phyloP scores from a whole-genome alignment of 306 rosid genomes.

The Prunus campanulata region DNA sequence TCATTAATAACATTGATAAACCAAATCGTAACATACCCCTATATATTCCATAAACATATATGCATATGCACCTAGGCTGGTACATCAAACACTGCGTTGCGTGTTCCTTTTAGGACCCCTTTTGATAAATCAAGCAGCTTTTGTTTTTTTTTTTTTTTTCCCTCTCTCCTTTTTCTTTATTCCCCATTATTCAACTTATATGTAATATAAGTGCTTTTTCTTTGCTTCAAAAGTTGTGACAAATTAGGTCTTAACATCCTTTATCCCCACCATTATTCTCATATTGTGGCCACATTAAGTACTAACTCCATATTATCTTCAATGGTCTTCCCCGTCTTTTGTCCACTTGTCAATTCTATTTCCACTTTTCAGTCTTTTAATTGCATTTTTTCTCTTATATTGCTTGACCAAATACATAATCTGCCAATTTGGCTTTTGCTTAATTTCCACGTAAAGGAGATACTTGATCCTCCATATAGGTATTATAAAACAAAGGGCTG shows the following conservation, averaged over 20 bases:
- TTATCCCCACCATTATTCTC: constrained; percentile 3
- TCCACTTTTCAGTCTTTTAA: constrained; percentile 3
- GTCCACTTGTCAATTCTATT: neutral
- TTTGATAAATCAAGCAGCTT: neutral
- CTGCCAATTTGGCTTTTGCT: constrained; percentile 12
- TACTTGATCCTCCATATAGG: neutral
- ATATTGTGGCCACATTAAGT: neutral
- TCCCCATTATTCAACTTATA: constrained; percentile 4
- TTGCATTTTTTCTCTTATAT: neutral
- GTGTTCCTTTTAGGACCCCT: neutral
- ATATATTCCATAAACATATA: too few relatives aligned
- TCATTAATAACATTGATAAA: too few relatives aligned
- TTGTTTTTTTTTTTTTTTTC: neutral
- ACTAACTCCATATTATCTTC: neutral
- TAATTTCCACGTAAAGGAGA: constrained; percentile 30
- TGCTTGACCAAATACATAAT: constrained; percentile 11
- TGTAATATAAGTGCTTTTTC: neutral
- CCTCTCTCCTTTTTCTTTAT: neutral
- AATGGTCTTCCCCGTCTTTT: neutral
- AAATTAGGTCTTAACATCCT: constrained; percentile 12
- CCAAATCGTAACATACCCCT: too few relatives aligned
- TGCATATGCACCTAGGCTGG: neutral
- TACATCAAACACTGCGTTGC: neutral
- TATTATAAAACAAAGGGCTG: neutral
- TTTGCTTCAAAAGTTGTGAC: constrained; percentile 3